Conservation (phyloP, 1,139 yeast genomes). For the Pichia sp. region DNA sequence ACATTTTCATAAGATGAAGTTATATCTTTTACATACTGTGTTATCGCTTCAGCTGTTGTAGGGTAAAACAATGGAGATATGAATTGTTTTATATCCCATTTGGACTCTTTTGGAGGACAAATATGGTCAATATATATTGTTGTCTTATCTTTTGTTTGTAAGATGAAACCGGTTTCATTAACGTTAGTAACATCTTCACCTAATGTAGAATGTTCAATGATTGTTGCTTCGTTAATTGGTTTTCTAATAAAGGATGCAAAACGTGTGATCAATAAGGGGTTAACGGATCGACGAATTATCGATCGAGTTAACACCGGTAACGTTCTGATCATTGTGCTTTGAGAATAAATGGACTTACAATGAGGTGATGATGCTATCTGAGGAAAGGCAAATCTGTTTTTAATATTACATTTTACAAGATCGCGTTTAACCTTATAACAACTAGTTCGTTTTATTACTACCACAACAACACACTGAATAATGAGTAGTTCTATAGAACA, state of each 20-base stretch:
- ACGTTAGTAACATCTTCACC: constrained; percentile 44
- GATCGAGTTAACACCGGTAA: not conserved
- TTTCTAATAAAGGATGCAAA: not conserved
- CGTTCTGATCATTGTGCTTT: not conserved
- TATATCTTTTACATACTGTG: constrained; percentile 20
- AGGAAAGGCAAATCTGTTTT: not conserved
- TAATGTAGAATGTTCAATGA: constrained; percentile 16
- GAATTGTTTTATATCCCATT: constrained; percentile 26
- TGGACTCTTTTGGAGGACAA: constrained; percentile 34
- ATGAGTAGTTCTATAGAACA: no score
- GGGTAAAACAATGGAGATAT: constrained; percentile 23
- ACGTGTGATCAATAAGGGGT: not conserved
- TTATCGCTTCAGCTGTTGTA: constrained; percentile 22
- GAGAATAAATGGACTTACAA: not conserved
- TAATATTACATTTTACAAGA: not conserved
- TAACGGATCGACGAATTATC: not conserved
- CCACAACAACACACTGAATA: no score
- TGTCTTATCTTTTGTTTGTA: constrained; percentile 45
- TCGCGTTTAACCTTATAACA: no score
- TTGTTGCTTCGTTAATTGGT: constrained; percentile 17
- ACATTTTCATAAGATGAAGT: constrained; percentile 17
- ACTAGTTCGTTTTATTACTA: no score
- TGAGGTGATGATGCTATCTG: not conserved
- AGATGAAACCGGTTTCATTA: constrained; percentile 53
- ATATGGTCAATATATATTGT: constrained; percentile 49